Evolutionary conservation across 306 rosid species (phyloP).

Genomic region (Sicyos baderoa): DNA sequence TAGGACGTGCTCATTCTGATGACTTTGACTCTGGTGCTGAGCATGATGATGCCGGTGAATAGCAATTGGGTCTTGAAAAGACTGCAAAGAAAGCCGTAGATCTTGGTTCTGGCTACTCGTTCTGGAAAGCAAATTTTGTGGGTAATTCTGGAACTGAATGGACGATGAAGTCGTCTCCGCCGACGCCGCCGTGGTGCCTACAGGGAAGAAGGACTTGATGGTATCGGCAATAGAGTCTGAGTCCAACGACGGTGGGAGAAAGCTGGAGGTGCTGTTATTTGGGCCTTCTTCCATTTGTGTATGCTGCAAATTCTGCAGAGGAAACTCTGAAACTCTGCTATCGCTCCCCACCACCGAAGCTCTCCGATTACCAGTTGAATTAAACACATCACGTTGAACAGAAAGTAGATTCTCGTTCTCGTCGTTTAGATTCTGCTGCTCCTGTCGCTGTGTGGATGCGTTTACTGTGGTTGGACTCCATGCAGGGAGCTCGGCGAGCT

Average conservation of each 20-base stretch:
- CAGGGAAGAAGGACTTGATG: constrained; percentile 71
- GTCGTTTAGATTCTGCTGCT: constrained; percentile 16
- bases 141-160: constrained; percentile 33
- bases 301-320: constrained; percentile 27
- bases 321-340: constrained; percentile 23
- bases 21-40: constrained; percentile 14
- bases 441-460: constrained; percentile 14
- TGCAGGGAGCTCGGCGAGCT: constrained; percentile 29
- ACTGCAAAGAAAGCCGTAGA: constrained; percentile 81
- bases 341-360: constrained; percentile 28
- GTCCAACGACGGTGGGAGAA: constrained; percentile 58
- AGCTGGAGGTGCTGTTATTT: constrained; percentile 30
- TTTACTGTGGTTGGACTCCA: constrained; percentile 19
- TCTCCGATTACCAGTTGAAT: constrained; percentile 25
- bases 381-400: constrained; percentile 25
- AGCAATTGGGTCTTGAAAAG: constrained; percentile 60
- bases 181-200: constrained; percentile 16
- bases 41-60: constrained; percentile 26
- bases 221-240: constrained; percentile 72
- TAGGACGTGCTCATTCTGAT: constrained; percentile 36
- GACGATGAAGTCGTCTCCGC: constrained; percentile 15
- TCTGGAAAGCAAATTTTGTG: constrained; percentile 52
- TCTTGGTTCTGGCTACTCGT: constrained; percentile 67
- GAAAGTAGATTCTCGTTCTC: constrained; percentile 21
- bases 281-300: constrained; percentile 31